A percentile compares a stretch with the other conserved stretches of the same genome.
phyloP scores from a whole-genome alignment of 805 yeast species.

The Sungouiozyma ichnusensis region DNA sequence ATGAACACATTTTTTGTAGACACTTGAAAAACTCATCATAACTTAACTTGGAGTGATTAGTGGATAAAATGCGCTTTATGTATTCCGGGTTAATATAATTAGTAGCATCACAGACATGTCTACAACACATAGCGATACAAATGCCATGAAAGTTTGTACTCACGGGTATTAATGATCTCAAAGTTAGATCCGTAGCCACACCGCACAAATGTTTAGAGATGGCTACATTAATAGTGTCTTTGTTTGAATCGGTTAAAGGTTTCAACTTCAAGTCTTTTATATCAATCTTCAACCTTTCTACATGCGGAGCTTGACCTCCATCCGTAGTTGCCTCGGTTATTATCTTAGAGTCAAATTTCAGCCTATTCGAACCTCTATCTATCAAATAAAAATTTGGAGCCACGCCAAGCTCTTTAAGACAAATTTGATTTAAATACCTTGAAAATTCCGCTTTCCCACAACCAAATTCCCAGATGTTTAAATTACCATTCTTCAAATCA shows the following conservation, averaged over 20 bases:
- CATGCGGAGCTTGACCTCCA: slow-evolving; percentile 4
- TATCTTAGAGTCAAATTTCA: slow-evolving; percentile 70
- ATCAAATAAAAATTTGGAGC: slow-evolving; percentile 43
- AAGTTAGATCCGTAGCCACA: slow-evolving; percentile 81
- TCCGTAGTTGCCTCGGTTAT: slow-evolving; percentile 36
- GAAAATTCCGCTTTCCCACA: slow-evolving; percentile 85
- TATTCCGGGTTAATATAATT: slow-evolving; percentile 23
- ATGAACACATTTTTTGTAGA: slow-evolving; percentile 60
- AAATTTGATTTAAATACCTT: slow-evolving; percentile 39
- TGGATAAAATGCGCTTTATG: slow-evolving; percentile 31
- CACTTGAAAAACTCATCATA: slow-evolving; percentile 32
- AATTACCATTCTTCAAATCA: slow-evolving; percentile 6
- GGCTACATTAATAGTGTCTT: slow-evolving; percentile 32
- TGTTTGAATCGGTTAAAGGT: slow-evolving; percentile 27
- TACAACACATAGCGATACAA: slow-evolving; percentile 85
- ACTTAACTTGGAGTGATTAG: slow-evolving; percentile 9
- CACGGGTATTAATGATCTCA: slow-evolving; percentile 47
- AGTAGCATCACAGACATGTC: slow-evolving; percentile 69
- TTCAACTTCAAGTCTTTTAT: slow-evolving; percentile 63
- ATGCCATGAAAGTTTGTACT: slow-evolving; percentile 39
- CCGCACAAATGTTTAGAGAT: slow-evolving; percentile 90
- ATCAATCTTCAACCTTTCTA: slow-evolving; percentile 42
- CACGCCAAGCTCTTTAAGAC: not conserved
- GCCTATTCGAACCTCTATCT: slow-evolving; percentile 66
- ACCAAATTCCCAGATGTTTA: slow-evolving; percentile 63